Evolutionary conservation across 257 asterid genomes (phyloP).

Genomic region (Echites panduratus): DNA sequence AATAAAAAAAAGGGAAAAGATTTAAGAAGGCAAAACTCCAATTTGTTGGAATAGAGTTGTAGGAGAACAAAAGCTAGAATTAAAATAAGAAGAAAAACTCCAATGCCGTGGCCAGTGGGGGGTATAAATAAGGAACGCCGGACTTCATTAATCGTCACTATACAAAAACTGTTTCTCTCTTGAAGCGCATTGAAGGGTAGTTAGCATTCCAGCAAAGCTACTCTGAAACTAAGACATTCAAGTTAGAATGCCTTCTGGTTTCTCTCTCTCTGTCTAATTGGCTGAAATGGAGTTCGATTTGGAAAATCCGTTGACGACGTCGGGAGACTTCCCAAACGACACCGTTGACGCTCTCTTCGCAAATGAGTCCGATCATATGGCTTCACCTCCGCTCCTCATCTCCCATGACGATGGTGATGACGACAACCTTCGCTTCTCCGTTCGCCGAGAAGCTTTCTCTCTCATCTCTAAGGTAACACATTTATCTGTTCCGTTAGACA

Average conservation of each 20-base stretch:
- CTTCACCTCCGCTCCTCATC: conserved; percentile 19
- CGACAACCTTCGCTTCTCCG: conserved; percentile 23
- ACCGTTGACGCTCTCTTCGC: conserved; percentile 45
- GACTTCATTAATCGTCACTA: too few species aligned
- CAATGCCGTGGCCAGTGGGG: too few species aligned
- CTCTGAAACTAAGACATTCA: conserved; percentile 3
- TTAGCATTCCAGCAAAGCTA: too few species aligned
- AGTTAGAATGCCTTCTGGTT: neutral
- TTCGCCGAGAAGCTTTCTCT: conserved; percentile 42
- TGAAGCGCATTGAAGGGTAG: too few species aligned
- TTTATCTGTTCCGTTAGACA: neutral
- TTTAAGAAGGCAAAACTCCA: too few species aligned
- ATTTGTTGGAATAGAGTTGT: neutral
- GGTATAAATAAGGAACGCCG: too few species aligned
- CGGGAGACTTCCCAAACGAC: conserved; percentile 28
- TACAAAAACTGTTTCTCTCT: too few species aligned
- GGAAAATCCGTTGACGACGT: conserved; percentile 35
- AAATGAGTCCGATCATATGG: conserved; percentile 48
- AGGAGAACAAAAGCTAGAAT: neutral
- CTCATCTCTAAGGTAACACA: conserved; percentile 36
- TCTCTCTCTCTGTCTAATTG: neutral
- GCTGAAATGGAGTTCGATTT: conserved; percentile 40
- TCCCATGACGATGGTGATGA: conserved; percentile 25
- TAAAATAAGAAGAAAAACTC: too few species aligned
- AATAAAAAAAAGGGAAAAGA: too few species aligned